Evolutionary conservation across 2,329 filamentous ascomycete species (phyloP).

Genomic region (Monosporascus sp.): DNA sequence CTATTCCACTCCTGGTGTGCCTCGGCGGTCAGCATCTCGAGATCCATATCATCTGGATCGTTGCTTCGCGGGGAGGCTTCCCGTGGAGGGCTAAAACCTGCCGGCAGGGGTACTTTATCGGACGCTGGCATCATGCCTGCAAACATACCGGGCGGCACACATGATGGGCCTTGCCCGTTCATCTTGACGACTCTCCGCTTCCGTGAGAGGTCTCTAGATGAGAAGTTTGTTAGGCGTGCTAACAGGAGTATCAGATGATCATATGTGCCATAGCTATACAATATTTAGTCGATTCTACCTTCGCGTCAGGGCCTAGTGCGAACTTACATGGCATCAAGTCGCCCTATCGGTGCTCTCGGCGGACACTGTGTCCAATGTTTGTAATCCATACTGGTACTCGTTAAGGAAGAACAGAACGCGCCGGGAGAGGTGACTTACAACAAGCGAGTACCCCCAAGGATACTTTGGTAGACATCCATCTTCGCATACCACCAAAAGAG

Average conservation of each 20-base stretch:
- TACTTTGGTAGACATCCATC: slow-evolving; percentile 87
- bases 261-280: slow-evolving; percentile 70
- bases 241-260: slow-evolving; percentile 83
- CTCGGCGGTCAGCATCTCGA: slow-evolving; percentile 60
- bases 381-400: slow-evolving; percentile 63
- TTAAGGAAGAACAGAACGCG: slow-evolving; percentile 3
- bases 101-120: slow-evolving; percentile 44
- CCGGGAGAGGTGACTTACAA: slow-evolving; percentile 57
- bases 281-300: slow-evolving; percentile 16
- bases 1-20: slow-evolving; percentile 74
- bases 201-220: slow-evolving; percentile 67
- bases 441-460: slow-evolving; percentile 77
- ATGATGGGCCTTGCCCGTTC: slow-evolving; percentile 49
- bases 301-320: background rate
- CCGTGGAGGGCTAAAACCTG: slow-evolving; percentile 49
- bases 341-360: slow-evolving; percentile 74
- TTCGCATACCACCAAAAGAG: slow-evolving; percentile 95
- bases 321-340: slow-evolving; percentile 64
- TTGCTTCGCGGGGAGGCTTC: slow-evolving; percentile 38
- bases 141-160: slow-evolving; percentile 42
- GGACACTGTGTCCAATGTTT: slow-evolving; percentile 80
- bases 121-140: slow-evolving; percentile 51
- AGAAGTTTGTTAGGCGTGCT: slow-evolving; percentile 73
- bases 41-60: slow-evolving; percentile 47
- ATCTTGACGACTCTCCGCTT: slow-evolving; percentile 65